phyloP scores from a whole-genome alignment of 2,329 filamentous ascomycete species.

The Diplodia mutila region DNA sequence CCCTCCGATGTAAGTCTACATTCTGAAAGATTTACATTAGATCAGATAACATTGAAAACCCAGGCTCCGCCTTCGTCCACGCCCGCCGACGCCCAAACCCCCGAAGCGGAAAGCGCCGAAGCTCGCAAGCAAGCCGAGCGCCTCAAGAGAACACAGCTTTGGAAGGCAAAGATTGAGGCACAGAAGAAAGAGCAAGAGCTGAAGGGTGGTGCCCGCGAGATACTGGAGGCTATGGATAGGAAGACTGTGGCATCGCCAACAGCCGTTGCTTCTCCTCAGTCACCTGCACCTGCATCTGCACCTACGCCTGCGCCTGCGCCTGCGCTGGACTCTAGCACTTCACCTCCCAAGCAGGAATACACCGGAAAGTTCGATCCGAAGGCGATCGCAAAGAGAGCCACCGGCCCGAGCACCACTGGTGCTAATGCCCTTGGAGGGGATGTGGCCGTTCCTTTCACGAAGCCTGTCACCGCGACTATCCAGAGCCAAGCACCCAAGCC shows the following conservation, averaged over 20 bases:
- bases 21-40: not conserved
- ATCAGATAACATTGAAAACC: not conserved
- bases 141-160: slow-evolving; percentile 42
- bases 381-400: slow-evolving; percentile 77
- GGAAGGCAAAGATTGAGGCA: slow-evolving; percentile 73
- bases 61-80: slow-evolving; percentile 12
- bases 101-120: slow-evolving; percentile 6
- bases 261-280: slow-evolving; percentile 34
- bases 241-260: slow-evolving; percentile 52
- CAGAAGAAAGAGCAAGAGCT: slow-evolving; percentile 66
- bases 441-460: slow-evolving; percentile 41
- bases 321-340: slow-evolving; percentile 28
- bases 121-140: slow-evolving; percentile 71
- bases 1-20: slow-evolving; percentile 16
- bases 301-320: slow-evolving; percentile 29
- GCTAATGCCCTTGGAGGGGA: slow-evolving; percentile 61
- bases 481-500: not conserved
- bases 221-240: slow-evolving; percentile 74
- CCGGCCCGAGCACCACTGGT: slow-evolving; percentile 59
- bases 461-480: not conserved
- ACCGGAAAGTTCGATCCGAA: slow-evolving; percentile 86
- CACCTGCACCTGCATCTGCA: slow-evolving; percentile 29
- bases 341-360: slow-evolving; percentile 56
- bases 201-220: slow-evolving; percentile 60
- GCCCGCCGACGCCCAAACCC: not conserved